Evolutionary conservation across 1,139 yeast genomes (phyloP).

Genomic region (Taiozyma sp.): DNA sequence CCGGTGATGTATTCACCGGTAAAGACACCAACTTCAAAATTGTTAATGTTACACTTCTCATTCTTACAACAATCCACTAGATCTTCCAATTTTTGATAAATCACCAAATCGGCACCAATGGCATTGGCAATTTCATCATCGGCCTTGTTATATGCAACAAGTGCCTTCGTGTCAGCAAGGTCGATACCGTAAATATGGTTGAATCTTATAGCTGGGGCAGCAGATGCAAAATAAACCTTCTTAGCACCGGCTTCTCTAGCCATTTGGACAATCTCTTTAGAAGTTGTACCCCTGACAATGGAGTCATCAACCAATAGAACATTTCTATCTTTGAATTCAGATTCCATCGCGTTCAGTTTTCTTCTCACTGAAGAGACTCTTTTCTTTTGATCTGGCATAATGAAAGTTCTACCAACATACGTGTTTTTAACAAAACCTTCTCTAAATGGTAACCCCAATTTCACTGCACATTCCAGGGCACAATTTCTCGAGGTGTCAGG

Average conservation of each 20-base stretch:
- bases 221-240: constrained; percentile 89
- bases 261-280: constrained; percentile 94
- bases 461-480: constrained; percentile 88
- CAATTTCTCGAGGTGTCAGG: constrained; percentile 97
- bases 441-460: constrained; percentile 77
- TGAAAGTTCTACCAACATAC: constrained; percentile 95
- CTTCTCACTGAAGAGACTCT: constrained; percentile 92
- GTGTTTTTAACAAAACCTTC: constrained; percentile 97
- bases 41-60: constrained; percentile 38
- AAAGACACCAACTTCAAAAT: constrained; percentile 96
- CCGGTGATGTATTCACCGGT: constrained; percentile 94
- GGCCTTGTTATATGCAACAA: constrained; percentile 79
- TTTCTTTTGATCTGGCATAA: constrained; percentile 97
- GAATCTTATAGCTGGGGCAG: constrained; percentile 94
- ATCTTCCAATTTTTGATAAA: constrained; percentile 83
- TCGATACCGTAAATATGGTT: constrained; percentile 98
- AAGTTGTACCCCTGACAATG: constrained; percentile 95
- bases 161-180: constrained; percentile 90
- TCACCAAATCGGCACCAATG: constrained; percentile 90
- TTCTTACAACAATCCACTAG: constrained; percentile 73
- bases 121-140: constrained; percentile 70
- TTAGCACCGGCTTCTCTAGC: constrained; percentile 97
- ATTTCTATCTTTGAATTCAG: constrained; percentile 80
- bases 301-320: constrained; percentile 97
- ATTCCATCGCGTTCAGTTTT: constrained; percentile 92